phyloP scores from a whole-genome alignment of 257 asterid genomes.

The Penstemon davidsonii region DNA sequence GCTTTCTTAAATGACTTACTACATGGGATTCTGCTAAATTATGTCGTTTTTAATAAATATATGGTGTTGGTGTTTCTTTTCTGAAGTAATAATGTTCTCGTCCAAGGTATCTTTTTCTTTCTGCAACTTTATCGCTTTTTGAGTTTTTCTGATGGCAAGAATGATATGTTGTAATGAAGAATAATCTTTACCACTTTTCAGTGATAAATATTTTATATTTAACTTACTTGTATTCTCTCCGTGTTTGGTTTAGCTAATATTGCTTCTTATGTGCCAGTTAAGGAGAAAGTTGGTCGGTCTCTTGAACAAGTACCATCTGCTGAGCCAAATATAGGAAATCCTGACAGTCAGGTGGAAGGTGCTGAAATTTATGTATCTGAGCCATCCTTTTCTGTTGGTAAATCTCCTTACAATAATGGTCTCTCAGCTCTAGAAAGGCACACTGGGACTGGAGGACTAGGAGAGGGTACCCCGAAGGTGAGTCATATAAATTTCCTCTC shows the following conservation, averaged over 20 bases:
- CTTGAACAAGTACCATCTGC: conserved; percentile 35
- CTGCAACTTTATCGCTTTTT: conserved; percentile 5
- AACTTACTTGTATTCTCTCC: conserved; percentile 18
- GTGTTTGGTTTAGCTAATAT: conserved; percentile 26
- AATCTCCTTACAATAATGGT: conserved; percentile 72
- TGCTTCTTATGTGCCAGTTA: conserved; percentile 32
- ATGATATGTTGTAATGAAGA: conserved; percentile 9
- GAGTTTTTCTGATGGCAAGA: not conserved
- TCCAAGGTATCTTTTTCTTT: not conserved
- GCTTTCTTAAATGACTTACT: not conserved
- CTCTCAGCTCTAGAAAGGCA: conserved; percentile 45
- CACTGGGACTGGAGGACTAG: conserved; percentile 75
- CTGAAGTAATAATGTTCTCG: not conserved
- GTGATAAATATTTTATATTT: conserved; percentile 5
- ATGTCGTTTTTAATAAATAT: not conserved
- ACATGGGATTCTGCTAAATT: not conserved
- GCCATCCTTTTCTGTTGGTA: conserved; percentile 70
- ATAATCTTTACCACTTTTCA: not conserved
- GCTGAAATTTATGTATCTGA: conserved; percentile 56
- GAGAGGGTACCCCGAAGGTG: conserved; percentile 97
- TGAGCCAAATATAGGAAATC: conserved; percentile 35
- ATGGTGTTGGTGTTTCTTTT: conserved; percentile 5
- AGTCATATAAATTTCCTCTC: conserved; percentile 17
- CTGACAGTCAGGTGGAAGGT: conserved; percentile 48
- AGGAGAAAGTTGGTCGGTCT: conserved; percentile 44